These are phyloP conservation scores for Pleurotus pulmonarius DNA, from an alignment of 768 basidiomycete species.

Conservation along the genomic window DNA sequence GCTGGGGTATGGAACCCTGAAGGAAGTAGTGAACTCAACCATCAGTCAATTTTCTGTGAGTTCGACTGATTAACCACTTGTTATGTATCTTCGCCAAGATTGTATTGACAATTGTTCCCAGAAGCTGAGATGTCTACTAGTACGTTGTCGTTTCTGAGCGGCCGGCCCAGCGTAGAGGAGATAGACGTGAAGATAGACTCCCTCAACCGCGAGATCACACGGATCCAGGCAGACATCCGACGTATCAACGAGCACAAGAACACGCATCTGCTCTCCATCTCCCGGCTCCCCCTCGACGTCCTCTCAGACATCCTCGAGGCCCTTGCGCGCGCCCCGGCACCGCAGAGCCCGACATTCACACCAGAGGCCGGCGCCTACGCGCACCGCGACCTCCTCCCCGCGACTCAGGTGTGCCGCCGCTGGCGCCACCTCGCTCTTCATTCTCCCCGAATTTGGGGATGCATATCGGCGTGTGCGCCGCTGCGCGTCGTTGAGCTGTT, in stretches of 20 bases:
- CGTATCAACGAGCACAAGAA: neutral
- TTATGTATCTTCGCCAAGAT: too few relatives aligned
- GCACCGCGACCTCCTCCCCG: too few relatives aligned
- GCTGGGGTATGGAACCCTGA: too few relatives aligned
- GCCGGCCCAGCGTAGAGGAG: neutral
- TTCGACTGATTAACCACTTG: too few relatives aligned
- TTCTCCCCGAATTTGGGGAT: neutral
- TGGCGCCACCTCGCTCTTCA: neutral
- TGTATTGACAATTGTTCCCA: too few relatives aligned
- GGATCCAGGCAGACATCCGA: neutral
- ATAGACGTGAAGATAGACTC: neutral
- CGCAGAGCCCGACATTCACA: too few relatives aligned
- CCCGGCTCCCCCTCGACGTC: neutral
- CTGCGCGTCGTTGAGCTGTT: neutral
- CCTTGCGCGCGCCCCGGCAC: too few relatives aligned
- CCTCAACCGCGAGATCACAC: neutral
- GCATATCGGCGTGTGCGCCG: neutral
- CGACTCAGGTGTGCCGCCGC: too few relatives aligned
- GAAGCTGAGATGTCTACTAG: too few relatives aligned
- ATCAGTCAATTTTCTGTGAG: too few relatives aligned
- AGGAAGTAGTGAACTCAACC: too few relatives aligned
- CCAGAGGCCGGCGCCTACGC: too few relatives aligned
- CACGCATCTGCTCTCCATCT: neutral
- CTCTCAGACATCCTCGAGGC: neutral
- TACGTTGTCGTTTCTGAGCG: neutral